A percentile compares a stretch with the other conserved stretches of the same genome.
phyloP scores from a whole-genome alignment of 108 stramenopile species.

The Cyclostephanos invisitatus region DNA sequence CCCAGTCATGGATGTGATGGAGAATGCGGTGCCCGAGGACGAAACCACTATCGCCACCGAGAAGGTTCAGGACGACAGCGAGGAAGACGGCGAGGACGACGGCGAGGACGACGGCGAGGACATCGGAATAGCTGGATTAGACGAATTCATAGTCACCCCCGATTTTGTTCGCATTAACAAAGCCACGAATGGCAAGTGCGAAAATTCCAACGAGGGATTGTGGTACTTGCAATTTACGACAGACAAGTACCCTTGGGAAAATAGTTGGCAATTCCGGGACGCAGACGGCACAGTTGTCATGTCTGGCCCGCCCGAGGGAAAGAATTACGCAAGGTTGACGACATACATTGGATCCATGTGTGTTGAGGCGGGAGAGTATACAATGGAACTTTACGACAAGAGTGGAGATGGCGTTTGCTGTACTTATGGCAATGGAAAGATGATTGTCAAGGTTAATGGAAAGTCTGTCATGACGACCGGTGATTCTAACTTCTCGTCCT shows the following conservation, averaged over 20 bases:
- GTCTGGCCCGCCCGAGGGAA: slow-evolving; percentile 14
- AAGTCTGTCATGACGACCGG: slow-evolving; percentile 1
- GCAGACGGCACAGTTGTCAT: not conserved
- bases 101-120: not conserved
- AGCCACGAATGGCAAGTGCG: not conserved
- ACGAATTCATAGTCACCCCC: slow-evolving; percentile 3
- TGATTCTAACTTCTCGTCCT: slow-evolving; percentile 8
- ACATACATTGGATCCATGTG: slow-evolving; percentile 10
- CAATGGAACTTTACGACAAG: not conserved
- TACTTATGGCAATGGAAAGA: slow-evolving; percentile 7
- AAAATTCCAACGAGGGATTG: slow-evolving; percentile 6
- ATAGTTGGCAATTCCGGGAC: slow-evolving; percentile 4
- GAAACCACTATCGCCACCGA: not conserved
- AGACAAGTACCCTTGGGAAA: slow-evolving; percentile 24
- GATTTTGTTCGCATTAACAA: not conserved
- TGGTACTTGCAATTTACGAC: slow-evolving; percentile 4
- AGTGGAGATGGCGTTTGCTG: slow-evolving; percentile 19
- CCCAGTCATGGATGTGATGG: not conserved
- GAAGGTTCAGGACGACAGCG: not conserved
- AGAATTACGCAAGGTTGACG: slow-evolving; percentile 16
- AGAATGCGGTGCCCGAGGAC: not conserved
- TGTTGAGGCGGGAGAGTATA: slow-evolving; percentile 2
- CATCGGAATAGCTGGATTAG: not conserved
- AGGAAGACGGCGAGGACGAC: not conserved
- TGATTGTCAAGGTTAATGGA: slow-evolving; percentile 12